These are phyloP conservation scores for Cupressus sempervirens DNA, from an alignment of 75 land plant genomes.

Conservation along the genomic window DNA sequence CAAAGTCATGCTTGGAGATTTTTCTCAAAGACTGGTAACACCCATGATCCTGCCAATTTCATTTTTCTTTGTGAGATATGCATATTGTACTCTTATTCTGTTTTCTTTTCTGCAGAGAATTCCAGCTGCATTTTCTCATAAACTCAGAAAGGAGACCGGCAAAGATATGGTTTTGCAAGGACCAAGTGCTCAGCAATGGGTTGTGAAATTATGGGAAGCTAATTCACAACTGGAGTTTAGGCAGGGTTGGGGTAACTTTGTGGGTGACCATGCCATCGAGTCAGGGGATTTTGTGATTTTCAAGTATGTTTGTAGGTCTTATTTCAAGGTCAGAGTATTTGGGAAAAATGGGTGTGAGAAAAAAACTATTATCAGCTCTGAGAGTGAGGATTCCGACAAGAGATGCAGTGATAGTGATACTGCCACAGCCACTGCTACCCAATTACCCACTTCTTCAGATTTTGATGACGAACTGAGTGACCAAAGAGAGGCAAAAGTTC, in stretches of 20 bases:
- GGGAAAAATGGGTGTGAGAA: neutral
- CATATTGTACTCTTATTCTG: neutral
- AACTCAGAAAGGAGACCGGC: neutral
- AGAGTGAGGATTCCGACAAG: neutral
- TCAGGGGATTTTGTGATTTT: neutral
- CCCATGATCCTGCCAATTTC: neutral
- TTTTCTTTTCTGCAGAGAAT: conserved; percentile 5
- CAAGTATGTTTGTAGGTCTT: neutral
- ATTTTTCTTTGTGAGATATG: neutral
- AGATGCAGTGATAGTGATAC: neutral
- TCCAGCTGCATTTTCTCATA: neutral
- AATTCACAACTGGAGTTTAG: neutral
- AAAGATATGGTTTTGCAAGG: neutral
- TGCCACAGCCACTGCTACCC: neutral
- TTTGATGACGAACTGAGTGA: neutral
- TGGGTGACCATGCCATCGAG: neutral
- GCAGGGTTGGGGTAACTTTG: neutral
- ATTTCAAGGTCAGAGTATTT: conserved; percentile 6
- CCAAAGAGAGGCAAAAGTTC: neutral
- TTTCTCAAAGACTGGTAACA: conserved; percentile 1
- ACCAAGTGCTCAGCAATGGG: neutral
- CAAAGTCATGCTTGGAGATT: neutral
- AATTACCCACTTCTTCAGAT: neutral
- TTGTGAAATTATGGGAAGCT: neutral
- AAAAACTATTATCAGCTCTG: neutral